Conservation (phyloP, 73 alveolate species). For the Paramecium caudatum region DNA sequence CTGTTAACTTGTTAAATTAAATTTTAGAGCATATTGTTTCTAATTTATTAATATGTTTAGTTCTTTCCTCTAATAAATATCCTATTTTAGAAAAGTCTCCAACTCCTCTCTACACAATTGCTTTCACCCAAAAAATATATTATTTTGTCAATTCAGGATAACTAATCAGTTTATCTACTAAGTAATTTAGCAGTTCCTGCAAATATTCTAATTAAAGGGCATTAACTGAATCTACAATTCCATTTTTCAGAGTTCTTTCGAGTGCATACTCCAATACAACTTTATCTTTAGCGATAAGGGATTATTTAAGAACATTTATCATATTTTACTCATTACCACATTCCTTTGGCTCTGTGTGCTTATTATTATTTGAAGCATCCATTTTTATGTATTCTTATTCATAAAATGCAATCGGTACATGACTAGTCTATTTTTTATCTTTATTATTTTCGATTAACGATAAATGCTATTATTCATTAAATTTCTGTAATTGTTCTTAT, state of each 20-base stretch:
- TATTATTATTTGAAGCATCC: background rate
- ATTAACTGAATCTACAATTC: background rate
- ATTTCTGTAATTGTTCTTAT: slow-evolving; percentile 7
- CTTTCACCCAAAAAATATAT: slow-evolving; percentile 15
- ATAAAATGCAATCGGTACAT: slow-evolving; percentile 7
- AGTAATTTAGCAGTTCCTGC: background rate
- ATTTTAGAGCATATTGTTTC: background rate
- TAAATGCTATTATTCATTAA: background rate
- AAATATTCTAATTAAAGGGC: slow-evolving; percentile 1
- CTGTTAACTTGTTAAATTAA: background rate
- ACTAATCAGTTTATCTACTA: slow-evolving; percentile 36
- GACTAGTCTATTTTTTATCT: background rate
- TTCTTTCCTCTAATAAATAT: slow-evolving; percentile 50
- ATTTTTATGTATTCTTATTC: background rate
- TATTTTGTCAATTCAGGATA: slow-evolving; percentile 14
- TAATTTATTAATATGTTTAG: background rate
- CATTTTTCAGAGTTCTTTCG: background rate
- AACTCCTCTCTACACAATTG: slow-evolving; percentile 27
- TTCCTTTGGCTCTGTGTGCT: background rate
- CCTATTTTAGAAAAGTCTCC: slow-evolving; percentile 45
- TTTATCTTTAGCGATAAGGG: slow-evolving; percentile 26
- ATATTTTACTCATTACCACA: background rate
- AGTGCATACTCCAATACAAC: slow-evolving; percentile 2
- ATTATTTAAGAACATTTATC: slow-evolving; percentile 23
- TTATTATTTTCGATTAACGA: background rate